Percentiles rank a stretch among this genome's conserved stretches.
These are phyloP conservation scores for Aspergillus eucalypticola DNA, from an alignment of 2,329 filamentous ascomycete genomes.

Conservation along the genomic window DNA sequence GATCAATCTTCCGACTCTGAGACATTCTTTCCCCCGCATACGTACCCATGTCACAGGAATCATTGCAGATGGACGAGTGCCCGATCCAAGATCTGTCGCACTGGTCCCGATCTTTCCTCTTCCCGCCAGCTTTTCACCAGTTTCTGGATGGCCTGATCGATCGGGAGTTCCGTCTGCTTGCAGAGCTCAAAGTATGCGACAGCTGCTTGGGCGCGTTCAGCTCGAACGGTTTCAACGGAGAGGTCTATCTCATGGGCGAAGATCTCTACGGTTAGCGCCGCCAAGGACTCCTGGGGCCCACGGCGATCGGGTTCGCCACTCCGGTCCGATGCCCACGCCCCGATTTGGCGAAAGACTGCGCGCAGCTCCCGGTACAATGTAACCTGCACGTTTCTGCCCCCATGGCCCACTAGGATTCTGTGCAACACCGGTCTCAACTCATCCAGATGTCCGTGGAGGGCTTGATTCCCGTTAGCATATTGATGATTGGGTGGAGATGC, in stretches of 20 bases:
- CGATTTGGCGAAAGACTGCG: constrained; percentile 34
- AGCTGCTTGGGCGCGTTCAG: constrained; percentile 39
- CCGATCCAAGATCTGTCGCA: constrained; percentile 38
- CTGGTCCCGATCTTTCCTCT: constrained; percentile 41
- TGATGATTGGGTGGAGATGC: background rate
- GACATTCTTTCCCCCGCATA: constrained; percentile 3
- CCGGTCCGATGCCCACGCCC: constrained; percentile 24
- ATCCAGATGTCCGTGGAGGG: constrained; percentile 32
- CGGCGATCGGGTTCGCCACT: constrained; percentile 21
- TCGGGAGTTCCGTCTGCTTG: constrained; percentile 19
- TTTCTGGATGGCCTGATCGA: constrained; percentile 25
- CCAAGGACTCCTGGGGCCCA: constrained; percentile 29
- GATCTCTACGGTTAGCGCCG: constrained; percentile 30
- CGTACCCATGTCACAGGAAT: constrained; percentile 3
- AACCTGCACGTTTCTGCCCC: constrained; percentile 37
- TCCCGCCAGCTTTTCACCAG: constrained; percentile 37
- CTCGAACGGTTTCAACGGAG: constrained; percentile 39
- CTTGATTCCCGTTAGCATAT: constrained; percentile 32
- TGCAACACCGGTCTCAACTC: constrained; percentile 32
- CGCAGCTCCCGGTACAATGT: constrained; percentile 39
- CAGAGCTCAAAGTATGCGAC: constrained; percentile 35
- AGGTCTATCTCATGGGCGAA: constrained; percentile 37
- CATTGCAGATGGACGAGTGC: constrained; percentile 22
- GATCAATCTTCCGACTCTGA: constrained; percentile 2
- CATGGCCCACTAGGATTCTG: constrained; percentile 30